Conservation (phyloP, 2,329 filamentous ascomycete species). For the Penicillium palitans region DNA sequence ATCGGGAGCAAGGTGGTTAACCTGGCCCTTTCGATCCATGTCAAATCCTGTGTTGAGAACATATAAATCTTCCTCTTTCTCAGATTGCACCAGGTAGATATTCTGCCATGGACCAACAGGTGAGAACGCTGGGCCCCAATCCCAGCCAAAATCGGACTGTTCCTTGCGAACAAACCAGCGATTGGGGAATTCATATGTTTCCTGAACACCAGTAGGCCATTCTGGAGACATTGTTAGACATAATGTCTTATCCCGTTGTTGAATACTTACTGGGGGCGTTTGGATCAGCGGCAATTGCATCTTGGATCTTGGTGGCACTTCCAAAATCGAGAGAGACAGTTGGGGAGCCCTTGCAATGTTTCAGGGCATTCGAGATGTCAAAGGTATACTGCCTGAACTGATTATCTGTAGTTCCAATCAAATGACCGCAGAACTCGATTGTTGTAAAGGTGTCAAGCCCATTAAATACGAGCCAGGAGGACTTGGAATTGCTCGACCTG, state of each 20-base stretch:
- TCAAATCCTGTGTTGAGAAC: slow-evolving; percentile 58
- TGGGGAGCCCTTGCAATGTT: slow-evolving; percentile 42
- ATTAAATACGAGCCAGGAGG: slow-evolving; percentile 61
- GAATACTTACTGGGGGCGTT: slow-evolving; percentile 46
- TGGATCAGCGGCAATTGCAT: slow-evolving; percentile 53
- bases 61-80: slow-evolving; percentile 44
- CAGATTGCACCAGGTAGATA: slow-evolving; percentile 57
- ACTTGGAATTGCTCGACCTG: slow-evolving; percentile 34
- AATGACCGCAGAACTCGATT: slow-evolving; percentile 56
- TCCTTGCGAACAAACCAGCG: slow-evolving; percentile 61
- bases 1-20: slow-evolving; percentile 59
- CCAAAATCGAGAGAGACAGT: slow-evolving; percentile 57
- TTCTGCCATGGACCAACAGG: slow-evolving; percentile 65
- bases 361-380: slow-evolving; percentile 53
- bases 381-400: slow-evolving; percentile 65
- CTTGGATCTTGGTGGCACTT: slow-evolving; percentile 56
- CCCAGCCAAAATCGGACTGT: slow-evolving; percentile 66
- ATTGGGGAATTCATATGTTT: slow-evolving; percentile 54
- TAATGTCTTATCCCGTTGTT: not conserved
- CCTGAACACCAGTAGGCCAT: slow-evolving; percentile 54
- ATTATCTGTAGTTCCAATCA: slow-evolving; percentile 59
- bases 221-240: slow-evolving; percentile 28
- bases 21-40: slow-evolving; percentile 59
- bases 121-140: slow-evolving; percentile 63
- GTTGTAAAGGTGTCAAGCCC: slow-evolving; percentile 63